Conservation (phyloP, 192 early-diverging fungal genomes). For the Podila epicladia region DNA sequence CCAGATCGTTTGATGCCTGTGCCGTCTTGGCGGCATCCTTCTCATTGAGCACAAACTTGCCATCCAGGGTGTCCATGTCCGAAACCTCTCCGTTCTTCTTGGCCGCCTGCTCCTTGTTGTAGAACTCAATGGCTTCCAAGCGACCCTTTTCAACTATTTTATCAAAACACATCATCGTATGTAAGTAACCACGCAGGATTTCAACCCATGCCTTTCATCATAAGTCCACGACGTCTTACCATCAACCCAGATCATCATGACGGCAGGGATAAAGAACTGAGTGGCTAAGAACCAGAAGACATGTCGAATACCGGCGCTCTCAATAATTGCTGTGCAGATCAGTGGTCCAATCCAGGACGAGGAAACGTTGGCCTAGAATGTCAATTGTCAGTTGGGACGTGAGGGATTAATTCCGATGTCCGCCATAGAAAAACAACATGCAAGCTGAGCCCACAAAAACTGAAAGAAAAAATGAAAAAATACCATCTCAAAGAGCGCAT, state of each 20-base stretch:
- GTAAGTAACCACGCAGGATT: neutral
- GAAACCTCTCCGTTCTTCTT: constrained; percentile 1
- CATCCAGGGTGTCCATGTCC: neutral
- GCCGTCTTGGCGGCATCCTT: neutral
- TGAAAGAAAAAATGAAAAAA: neutral
- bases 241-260: constrained; percentile 30
- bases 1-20: too few relatives aligned
- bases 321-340: constrained; percentile 33
- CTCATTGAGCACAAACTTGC: neutral
- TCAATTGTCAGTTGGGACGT: neutral
- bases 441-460: neutral
- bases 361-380: constrained; percentile 19
- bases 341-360: constrained; percentile 42
- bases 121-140: constrained; percentile 24
- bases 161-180: neutral
- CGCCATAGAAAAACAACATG: neutral
- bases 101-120: constrained; percentile 23
- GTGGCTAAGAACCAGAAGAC: constrained; percentile 32
- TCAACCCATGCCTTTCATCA: too few relatives aligned
- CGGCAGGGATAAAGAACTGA: constrained; percentile 30
- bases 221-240: constrained; percentile 8
- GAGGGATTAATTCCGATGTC: neutral
- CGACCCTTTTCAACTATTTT: constrained; percentile 29
- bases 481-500: constrained; percentile 70
- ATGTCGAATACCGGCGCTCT: constrained; percentile 22